A percentile compares a stretch with the other conserved stretches of the same genome.
Evolutionary conservation across 202 grass and related monocot species (phyloP).

Genomic region (Sporobolus alterniflorus): DNA sequence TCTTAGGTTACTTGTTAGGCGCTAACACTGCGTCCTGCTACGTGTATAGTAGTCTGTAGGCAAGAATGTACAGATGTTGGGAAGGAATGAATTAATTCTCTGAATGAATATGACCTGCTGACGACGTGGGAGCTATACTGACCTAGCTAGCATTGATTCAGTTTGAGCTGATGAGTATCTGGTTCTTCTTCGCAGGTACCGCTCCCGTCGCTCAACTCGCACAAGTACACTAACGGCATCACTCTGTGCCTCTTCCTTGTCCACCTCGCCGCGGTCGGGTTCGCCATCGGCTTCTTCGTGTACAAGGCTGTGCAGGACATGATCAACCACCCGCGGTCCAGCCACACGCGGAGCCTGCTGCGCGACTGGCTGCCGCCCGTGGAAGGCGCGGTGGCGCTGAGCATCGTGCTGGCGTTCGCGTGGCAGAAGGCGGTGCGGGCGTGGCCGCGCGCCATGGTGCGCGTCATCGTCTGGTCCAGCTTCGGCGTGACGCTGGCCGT

Average conservation of each 20-base stretch:
- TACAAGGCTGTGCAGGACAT: conserved; percentile 54
- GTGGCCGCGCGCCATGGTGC: conserved; percentile 76
- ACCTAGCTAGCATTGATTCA: not conserved
- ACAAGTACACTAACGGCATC: conserved; percentile 80
- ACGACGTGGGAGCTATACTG: not conserved
- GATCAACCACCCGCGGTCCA: conserved; percentile 40
- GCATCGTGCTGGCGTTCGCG: conserved; percentile 81
- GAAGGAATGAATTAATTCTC: conserved; percentile 42
- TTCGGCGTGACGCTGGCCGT: conserved; percentile 75
- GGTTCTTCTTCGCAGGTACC: conserved; percentile 33
- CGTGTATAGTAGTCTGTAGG: not conserved
- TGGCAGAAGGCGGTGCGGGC: conserved; percentile 91
- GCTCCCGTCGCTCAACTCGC: conserved; percentile 67
- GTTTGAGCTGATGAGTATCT: not conserved
- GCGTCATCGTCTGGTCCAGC: conserved; percentile 80
- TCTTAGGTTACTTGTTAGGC: conserved; percentile 27
- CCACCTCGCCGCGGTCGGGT: conserved; percentile 50
- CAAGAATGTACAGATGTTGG: not conserved
- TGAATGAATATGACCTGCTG: not conserved
- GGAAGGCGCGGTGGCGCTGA: conserved; percentile 71
- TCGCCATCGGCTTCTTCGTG: conserved; percentile 73
- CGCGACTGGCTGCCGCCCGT: conserved; percentile 79
- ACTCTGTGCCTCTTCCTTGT: conserved; percentile 77
- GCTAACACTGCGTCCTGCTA: not conserved
- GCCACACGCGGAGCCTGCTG: conserved; percentile 53